These are phyloP conservation scores for Persicaria maculosa DNA, from an alignment of 148 eudicot species.

Conservation along the genomic window DNA sequence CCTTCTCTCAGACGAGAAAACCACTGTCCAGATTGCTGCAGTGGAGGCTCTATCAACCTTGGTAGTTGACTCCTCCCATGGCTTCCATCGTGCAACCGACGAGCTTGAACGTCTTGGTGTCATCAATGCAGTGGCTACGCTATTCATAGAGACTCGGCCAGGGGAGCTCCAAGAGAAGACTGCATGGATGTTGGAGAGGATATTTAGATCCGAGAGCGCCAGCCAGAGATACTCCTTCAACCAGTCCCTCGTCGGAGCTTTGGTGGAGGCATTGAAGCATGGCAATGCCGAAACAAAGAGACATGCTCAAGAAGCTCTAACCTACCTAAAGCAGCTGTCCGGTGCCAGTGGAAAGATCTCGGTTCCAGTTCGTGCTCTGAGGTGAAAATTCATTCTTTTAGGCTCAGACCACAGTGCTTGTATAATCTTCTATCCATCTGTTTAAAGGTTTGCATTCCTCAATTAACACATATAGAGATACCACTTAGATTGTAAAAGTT, in stretches of 20 bases:
- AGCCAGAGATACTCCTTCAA: slow-evolving; percentile 33
- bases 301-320: slow-evolving; percentile 57
- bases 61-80: slow-evolving; percentile 22
- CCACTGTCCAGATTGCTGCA: slow-evolving; percentile 42
- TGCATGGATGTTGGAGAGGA: slow-evolving; percentile 46
- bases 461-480: neutral
- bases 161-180: slow-evolving; percentile 66
- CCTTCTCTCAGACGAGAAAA: slow-evolving; percentile 35
- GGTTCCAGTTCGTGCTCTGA: slow-evolving; percentile 29
- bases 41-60: slow-evolving; percentile 60
- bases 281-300: slow-evolving; percentile 43
- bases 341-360: slow-evolving; percentile 49
- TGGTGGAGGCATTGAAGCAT: slow-evolving; percentile 56
- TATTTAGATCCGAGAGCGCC: slow-evolving; percentile 39
- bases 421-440: neutral
- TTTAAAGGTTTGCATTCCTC: neutral
- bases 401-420: neutral
- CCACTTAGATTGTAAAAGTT: neutral
- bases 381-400: slow-evolving; percentile 14
- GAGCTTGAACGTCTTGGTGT: slow-evolving; percentile 50
- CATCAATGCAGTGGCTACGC: slow-evolving; percentile 32
- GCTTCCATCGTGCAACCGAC: slow-evolving; percentile 32
- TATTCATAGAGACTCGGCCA: slow-evolving; percentile 42
- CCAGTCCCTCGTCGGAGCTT: slow-evolving; percentile 47
- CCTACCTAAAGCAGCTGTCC: slow-evolving; percentile 52